Percentiles rank a stretch among this genome's conserved stretches.
Conservation (phyloP, 768 basidiomycete genomes). For the Cyclocybe aegerita region DNA sequence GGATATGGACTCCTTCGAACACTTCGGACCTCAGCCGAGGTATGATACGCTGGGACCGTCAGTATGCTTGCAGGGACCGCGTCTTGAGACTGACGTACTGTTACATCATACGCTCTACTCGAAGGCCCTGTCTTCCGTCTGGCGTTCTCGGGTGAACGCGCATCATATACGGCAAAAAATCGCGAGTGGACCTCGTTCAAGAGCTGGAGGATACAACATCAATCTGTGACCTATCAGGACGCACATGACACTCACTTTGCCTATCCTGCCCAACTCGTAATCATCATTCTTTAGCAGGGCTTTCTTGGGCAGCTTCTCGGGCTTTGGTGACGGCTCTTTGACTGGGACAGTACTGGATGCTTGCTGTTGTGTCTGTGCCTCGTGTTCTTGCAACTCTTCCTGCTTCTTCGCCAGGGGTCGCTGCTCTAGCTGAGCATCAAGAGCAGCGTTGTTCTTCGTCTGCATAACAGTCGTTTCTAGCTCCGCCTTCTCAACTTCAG, state of each 20-base stretch:
- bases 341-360: conserved; percentile 15
- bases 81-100: conserved; percentile 48
- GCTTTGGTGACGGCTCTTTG: conserved; percentile 24
- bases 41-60: conserved; percentile 68
- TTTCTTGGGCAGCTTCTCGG: conserved; percentile 55
- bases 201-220: conserved; percentile 47
- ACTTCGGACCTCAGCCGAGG: conserved; percentile 74
- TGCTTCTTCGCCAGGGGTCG: conserved; percentile 88
- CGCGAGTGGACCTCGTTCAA: conserved; percentile 73
- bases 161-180: conserved; percentile 74
- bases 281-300: conserved; percentile 89
- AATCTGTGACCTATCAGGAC: neutral
- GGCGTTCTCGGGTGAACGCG: conserved; percentile 26
- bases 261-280: conserved; percentile 75
- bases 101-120: conserved; percentile 66
- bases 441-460: conserved; percentile 67
- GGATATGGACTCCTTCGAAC: conserved; percentile 75
- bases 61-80: neutral
- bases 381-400: conserved; percentile 64
- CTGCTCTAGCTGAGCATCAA: conserved; percentile 84
- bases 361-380: conserved; percentile 25
- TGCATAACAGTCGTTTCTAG: conserved; percentile 54
- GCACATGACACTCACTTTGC: conserved; percentile 45
- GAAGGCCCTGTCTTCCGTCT: conserved; percentile 24
- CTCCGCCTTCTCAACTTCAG: conserved; percentile 45